Percentiles rank a stretch among this genome's conserved stretches.
These are phyloP conservation scores for Diaporthe sp. DNA, from an alignment of 2,329 filamentous ascomycete genomes.

Conservation along the genomic window DNA sequence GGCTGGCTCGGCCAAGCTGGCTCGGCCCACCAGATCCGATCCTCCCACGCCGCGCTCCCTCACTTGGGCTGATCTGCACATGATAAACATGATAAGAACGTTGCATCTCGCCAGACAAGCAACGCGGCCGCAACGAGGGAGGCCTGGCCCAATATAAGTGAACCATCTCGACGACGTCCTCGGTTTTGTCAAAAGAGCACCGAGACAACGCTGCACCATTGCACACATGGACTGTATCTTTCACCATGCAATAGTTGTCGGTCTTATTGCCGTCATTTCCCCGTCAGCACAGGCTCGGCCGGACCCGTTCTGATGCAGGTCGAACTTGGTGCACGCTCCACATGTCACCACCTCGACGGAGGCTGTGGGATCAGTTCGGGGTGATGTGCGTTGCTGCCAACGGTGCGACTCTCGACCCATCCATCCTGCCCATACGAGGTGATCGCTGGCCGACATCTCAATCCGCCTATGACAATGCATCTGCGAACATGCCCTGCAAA, in stretches of 20 bases:
- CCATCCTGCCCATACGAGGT: slow-evolving; percentile 19
- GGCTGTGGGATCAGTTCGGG: background rate
- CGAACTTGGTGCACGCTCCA: slow-evolving; percentile 16
- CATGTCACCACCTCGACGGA: slow-evolving; percentile 24
- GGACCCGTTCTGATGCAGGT: slow-evolving; percentile 32
- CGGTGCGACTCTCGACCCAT: slow-evolving; percentile 4
- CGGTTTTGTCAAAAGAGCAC: slow-evolving; percentile 1
- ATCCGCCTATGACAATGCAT: background rate
- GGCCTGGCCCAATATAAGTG: slow-evolving; percentile 18
- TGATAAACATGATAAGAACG: slow-evolving; percentile 27
- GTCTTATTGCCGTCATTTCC: slow-evolving; percentile 15
- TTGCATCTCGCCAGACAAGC: slow-evolving; percentile 25
- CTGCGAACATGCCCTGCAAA: background rate
- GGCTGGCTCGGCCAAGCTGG: slow-evolving; percentile 15
- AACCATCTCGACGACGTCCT: background rate
- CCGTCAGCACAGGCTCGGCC: slow-evolving; percentile 20
- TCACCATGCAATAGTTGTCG: background rate
- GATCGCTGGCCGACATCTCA: slow-evolving; percentile 8
- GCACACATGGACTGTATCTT: background rate
- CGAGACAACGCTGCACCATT: background rate
- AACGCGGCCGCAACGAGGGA: slow-evolving; percentile 4
- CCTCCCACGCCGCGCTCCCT: slow-evolving; percentile 3
- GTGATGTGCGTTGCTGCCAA: background rate
- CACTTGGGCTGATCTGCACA: background rate
- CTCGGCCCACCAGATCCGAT: slow-evolving; percentile 30